Evolutionary conservation across 2,329 filamentous ascomycete genomes (phyloP).

Genomic region (Daldinia sp.): DNA sequence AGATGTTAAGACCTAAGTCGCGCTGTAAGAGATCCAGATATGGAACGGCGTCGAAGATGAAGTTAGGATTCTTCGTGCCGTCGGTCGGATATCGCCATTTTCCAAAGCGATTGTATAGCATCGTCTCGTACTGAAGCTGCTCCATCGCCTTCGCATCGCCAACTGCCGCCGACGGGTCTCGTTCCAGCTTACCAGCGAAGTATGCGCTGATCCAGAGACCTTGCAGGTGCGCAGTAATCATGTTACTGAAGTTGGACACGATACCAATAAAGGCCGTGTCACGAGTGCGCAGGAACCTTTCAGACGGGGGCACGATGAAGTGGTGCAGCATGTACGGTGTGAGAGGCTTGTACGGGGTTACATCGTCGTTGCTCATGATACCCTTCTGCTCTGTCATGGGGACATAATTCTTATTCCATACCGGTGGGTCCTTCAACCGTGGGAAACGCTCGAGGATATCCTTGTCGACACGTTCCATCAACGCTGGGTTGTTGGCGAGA

Average conservation of each 20-base stretch:
- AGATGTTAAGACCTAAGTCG: slow-evolving; percentile 71
- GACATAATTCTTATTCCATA: slow-evolving; percentile 60
- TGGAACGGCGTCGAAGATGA: slow-evolving; percentile 81
- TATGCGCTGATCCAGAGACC: slow-evolving; percentile 70
- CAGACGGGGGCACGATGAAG: slow-evolving; percentile 59
- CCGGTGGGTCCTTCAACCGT: slow-evolving; percentile 59
- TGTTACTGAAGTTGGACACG: slow-evolving; percentile 59
- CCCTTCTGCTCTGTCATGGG: slow-evolving; percentile 56
- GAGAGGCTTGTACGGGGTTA: slow-evolving; percentile 41
- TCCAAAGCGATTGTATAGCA: slow-evolving; percentile 75
- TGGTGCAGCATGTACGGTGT: slow-evolving; percentile 59
- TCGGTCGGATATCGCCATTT: slow-evolving; percentile 76
- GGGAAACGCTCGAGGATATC: slow-evolving; percentile 65
- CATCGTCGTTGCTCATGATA: slow-evolving; percentile 43
- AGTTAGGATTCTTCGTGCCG: slow-evolving; percentile 72
- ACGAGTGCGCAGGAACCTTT: slow-evolving; percentile 52
- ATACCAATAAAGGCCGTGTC: slow-evolving; percentile 63
- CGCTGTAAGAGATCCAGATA: slow-evolving; percentile 76
- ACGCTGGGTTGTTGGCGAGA: slow-evolving; percentile 54
- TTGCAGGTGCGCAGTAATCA: slow-evolving; percentile 60
- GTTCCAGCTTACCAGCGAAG: slow-evolving; percentile 59
- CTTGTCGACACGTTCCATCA: slow-evolving; percentile 59
- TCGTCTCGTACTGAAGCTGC: slow-evolving; percentile 64
- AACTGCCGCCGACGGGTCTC: slow-evolving; percentile 41
- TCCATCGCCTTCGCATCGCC: slow-evolving; percentile 55